These are phyloP conservation scores for Fusarium sp. DNA, from an alignment of 2,329 filamentous ascomycete species.

Conservation along the genomic window DNA sequence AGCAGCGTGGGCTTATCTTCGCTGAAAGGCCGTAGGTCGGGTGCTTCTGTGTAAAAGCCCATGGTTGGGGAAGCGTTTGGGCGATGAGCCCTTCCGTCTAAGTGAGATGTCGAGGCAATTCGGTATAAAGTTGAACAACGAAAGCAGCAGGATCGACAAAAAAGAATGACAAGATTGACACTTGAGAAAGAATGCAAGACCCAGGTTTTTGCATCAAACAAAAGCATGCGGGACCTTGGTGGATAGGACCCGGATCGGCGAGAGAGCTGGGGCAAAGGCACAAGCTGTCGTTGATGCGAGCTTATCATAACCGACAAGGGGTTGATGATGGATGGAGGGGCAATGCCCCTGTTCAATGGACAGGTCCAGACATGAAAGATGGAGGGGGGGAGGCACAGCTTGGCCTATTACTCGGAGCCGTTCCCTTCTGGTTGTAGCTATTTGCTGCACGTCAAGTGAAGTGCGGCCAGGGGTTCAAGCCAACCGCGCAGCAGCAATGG, in stretches of 20 bases:
- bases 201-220: constrained; percentile 4
- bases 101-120: constrained; percentile 1
- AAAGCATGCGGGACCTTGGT: constrained; percentile 28
- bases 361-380: constrained; percentile 14
- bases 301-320: constrained; percentile 13
- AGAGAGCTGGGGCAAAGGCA: not conserved
- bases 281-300: not conserved
- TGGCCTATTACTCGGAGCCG: not conserved
- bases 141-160: not conserved
- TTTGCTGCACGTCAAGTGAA: constrained; percentile 24
- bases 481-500: not conserved
- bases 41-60: constrained; percentile 66
- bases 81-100: constrained; percentile 21
- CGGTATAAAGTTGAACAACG: not conserved
- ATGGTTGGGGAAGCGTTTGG: constrained; percentile 52
- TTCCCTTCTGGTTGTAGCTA: constrained; percentile 1
- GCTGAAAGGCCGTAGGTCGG: constrained; percentile 55
- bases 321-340: not conserved
- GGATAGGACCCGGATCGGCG: constrained; percentile 4
- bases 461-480: not conserved
- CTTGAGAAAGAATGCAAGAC: constrained; percentile 2
- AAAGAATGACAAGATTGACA: constrained; percentile 9
- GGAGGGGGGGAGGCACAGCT: constrained; percentile 27
- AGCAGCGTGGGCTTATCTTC: constrained; percentile 85
- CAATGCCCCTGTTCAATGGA: constrained; percentile 10